Evolutionary conservation across 106 monocot species (phyloP).

Genomic region (Dactylorhiza incarnata): DNA sequence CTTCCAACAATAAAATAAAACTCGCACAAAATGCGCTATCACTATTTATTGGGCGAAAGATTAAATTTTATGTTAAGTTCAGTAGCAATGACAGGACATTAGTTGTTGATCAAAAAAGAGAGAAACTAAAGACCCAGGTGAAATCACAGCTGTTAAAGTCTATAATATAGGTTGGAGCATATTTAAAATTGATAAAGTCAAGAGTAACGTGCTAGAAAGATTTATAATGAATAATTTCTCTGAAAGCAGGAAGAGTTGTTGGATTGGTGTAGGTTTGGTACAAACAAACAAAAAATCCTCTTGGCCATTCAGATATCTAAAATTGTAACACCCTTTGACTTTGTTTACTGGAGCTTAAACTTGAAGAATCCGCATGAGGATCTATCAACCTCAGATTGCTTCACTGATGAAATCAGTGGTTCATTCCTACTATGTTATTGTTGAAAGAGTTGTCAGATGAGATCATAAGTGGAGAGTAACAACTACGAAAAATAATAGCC

Average conservation of each 20-base stretch:
- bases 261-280: conserved; percentile 11
- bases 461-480: neutral
- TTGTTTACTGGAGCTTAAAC: neutral
- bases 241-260: conserved; percentile 16
- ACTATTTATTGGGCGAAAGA: neutral
- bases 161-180: neutral
- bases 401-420: neutral
- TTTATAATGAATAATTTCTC: neutral
- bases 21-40: neutral
- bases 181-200: neutral
- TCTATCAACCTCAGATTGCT: neutral
- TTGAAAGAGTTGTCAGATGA: neutral
- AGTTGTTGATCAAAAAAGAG: conserved; percentile 1
- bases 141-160: neutral
- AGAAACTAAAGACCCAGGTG: neutral
- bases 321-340: neutral
- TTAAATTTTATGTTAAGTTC: neutral
- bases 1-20: neutral
- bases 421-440: neutral
- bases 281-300: conserved; percentile 2
- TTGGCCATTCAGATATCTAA: neutral
- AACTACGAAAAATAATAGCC: neutral
- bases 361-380: neutral
- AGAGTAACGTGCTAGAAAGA: neutral
- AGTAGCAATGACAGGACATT: neutral